phyloP scores from a whole-genome alignment of 2,329 filamentous ascomycete species.

The Fusarium guadeloupense region DNA sequence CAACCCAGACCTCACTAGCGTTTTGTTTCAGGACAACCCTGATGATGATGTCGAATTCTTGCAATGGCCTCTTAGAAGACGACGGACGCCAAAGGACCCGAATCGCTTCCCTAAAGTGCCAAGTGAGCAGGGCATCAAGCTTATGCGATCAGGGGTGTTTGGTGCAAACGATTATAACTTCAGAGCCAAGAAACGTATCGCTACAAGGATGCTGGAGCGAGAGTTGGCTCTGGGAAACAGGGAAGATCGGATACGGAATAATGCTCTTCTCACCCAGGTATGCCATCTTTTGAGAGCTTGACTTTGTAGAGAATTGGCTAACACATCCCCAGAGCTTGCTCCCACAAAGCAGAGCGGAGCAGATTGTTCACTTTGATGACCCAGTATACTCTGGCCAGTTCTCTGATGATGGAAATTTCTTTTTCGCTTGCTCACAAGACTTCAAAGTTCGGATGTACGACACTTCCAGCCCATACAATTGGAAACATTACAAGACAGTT shows the following conservation, averaged over 20 bases:
- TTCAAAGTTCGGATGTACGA: slow-evolving; percentile 98
- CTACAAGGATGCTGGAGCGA: slow-evolving; percentile 78
- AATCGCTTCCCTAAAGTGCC: slow-evolving; percentile 83
- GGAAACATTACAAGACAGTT: slow-evolving; percentile 95
- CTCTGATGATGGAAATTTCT: slow-evolving; percentile 96
- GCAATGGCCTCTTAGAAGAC: slow-evolving; percentile 58
- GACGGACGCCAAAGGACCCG: slow-evolving; percentile 55
- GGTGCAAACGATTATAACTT: slow-evolving; percentile 70
- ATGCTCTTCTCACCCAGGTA: slow-evolving; percentile 74
- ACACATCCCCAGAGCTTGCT: slow-evolving; percentile 69
- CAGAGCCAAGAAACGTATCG: slow-evolving; percentile 67
- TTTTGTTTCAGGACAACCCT: slow-evolving; percentile 50
- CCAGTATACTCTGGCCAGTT: slow-evolving; percentile 96
- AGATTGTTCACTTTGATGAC: slow-evolving; percentile 85
- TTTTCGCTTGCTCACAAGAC: slow-evolving; percentile 91
- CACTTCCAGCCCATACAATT: slow-evolving; percentile 92
- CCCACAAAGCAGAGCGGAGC: slow-evolving; percentile 80
- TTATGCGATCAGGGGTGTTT: slow-evolving; percentile 87
- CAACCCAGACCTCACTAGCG: slow-evolving; percentile 50
- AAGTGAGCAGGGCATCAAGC: slow-evolving; percentile 75
- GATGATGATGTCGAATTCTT: slow-evolving; percentile 49
- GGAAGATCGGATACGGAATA: slow-evolving; percentile 67
- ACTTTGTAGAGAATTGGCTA: slow-evolving; percentile 2
- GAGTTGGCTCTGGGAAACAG: slow-evolving; percentile 78
- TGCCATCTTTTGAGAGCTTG: slow-evolving; percentile 13